Percentiles rank a stretch among this genome's conserved stretches.
Conservation (phyloP, 148 eudicot genomes). For the Persicaria maculosa region DNA sequence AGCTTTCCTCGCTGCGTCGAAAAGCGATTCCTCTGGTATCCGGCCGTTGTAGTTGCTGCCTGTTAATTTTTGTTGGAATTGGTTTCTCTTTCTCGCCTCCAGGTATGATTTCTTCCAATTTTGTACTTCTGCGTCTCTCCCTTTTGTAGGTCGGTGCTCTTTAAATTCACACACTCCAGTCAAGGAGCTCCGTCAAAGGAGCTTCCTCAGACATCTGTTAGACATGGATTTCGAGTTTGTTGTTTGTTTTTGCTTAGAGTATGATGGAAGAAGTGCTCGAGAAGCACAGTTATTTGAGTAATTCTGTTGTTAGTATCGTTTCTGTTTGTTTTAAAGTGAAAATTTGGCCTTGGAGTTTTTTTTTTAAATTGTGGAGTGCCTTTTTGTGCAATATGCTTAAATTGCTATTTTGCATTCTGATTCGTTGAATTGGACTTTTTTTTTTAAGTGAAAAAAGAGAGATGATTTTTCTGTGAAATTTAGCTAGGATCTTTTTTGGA, state of each 20-base stretch:
- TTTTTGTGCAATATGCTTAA: neutral
- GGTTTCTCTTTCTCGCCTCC: neutral
- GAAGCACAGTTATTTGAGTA: neutral
- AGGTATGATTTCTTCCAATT: conserved; percentile 1
- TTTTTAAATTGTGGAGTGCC: neutral
- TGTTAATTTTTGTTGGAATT: neutral
- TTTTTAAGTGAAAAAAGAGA: neutral
- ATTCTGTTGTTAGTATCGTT: neutral
- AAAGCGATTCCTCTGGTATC: neutral
- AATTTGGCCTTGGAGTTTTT: neutral
- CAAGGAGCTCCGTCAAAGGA: too few relatives aligned
- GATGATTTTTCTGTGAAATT: neutral
- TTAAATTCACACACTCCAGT: too few relatives aligned
- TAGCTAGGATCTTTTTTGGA: neutral
- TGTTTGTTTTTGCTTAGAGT: conserved; percentile 1
- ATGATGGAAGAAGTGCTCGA: neutral
- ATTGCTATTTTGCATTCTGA: neutral
- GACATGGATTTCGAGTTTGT: neutral
- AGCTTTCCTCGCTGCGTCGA: neutral
- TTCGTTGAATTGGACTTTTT: neutral
- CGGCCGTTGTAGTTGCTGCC: neutral
- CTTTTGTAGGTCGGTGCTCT: too few relatives aligned
- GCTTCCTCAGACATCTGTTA: neutral
- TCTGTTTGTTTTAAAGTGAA: neutral
- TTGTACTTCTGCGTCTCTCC: neutral